Base-by-base conservation (phyloP, 139 green algal species). In the Picocystis salinarum region DNA sequence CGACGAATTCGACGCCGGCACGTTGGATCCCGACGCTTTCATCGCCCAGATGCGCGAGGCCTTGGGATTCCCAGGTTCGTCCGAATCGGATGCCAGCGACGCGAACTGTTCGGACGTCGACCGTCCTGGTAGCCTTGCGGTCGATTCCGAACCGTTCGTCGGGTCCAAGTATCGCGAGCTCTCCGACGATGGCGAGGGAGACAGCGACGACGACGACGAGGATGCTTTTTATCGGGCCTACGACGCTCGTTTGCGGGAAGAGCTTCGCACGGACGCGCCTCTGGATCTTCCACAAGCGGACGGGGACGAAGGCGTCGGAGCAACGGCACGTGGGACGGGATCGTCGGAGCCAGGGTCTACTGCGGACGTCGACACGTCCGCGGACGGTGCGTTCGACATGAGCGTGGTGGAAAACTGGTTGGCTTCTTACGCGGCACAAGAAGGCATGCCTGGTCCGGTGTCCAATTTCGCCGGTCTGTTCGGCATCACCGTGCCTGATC, bases 351-450 rank as follows among this genome's bases (percentile, higher is more conserved):
- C 27, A 10, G 37, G 23, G 19, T 30, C 23, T 2, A 42, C 17
- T 7, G 54, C 2, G 2, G 45, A 34, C 15, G 34, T 19, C 3
- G 27, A 6, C 18, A 30, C 28, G 1, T 6, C 18, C 18, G 53
- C 22, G 23, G 64, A 63, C 2, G 20, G 86, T 12, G 67, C 86
- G 34, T 22, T 86, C 9, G 76, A 86, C 29, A 6, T 74, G 4
- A 88, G 87, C 40, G 36, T 86, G 45, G 58, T 86, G 24, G 62
- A 64, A 34, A 83, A 56, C 40, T 33, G 86, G 49, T 40, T 86
- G 31, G 58, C 66, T 6, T 83, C 69, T 0, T 89, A 79, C 18
- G 42, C 56, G 4, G 47, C 53, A 9, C 75, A 87, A 55, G 49
- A 67, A 12, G 76, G 76, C 22, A 46, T 89, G 51, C 60, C 76